A percentile compares a stretch with the other conserved stretches of the same genome.
Conservation (phyloP, 371 early-diverging fungal genomes). For the Catenaria anguillulae region DNA sequence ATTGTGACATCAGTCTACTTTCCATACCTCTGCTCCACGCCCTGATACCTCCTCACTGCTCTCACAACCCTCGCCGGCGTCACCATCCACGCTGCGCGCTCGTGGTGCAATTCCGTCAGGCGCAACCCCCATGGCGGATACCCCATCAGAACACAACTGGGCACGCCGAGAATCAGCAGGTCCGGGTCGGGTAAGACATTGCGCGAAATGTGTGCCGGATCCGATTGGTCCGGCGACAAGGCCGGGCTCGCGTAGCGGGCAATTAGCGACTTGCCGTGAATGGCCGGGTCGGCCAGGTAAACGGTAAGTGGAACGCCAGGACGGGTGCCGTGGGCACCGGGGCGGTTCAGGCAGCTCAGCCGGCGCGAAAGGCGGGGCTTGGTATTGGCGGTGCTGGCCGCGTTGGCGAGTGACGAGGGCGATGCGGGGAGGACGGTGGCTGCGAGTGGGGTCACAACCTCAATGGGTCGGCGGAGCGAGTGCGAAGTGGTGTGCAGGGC, state of each 20-base stretch:
- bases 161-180: neutral
- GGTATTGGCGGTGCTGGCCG: neutral
- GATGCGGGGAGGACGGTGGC: neutral
- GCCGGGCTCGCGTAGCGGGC: neutral
- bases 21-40: neutral
- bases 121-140: neutral
- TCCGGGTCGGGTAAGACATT: neutral
- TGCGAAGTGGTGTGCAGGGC: neutral
- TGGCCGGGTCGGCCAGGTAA: neutral
- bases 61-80: neutral
- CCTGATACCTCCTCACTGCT: neutral
- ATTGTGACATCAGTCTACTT: too few relatives aligned
- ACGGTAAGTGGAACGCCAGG: neutral
- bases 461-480: neutral
- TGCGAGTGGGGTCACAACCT: neutral
- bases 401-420: too few relatives aligned
- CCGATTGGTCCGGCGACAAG: neutral
- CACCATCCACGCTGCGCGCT: neutral
- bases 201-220: neutral
- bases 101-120: neutral
- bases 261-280: neutral
- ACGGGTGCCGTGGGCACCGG: neutral
- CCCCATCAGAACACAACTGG: neutral
- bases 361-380: neutral
- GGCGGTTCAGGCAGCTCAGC: neutral